These are phyloP conservation scores for Mortierella antarctica DNA, from an alignment of 192 early-diverging fungal genomes.

Conservation along the genomic window DNA sequence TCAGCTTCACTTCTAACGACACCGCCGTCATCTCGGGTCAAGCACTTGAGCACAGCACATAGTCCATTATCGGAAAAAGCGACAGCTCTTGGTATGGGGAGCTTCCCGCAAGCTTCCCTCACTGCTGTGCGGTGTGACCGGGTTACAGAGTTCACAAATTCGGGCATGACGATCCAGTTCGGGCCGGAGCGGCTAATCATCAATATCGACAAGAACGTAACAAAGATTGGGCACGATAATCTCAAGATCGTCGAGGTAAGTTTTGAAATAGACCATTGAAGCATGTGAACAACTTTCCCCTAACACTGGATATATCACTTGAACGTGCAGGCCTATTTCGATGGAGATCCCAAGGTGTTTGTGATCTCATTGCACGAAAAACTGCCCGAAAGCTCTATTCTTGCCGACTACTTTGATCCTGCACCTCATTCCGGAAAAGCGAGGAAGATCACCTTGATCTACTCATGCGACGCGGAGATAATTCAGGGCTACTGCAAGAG, in stretches of 20 bases:
- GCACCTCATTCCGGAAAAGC: slow-evolving; percentile 3
- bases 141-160: not conserved
- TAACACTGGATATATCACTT: not conserved
- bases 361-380: slow-evolving; percentile 3
- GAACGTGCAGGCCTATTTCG: slow-evolving; percentile 7
- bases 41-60: not conserved
- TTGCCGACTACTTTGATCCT: slow-evolving; percentile 26
- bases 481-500: slow-evolving; percentile 12
- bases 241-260: slow-evolving; percentile 33
- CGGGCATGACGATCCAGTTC: slow-evolving; percentile 32
- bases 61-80: slow-evolving; percentile 14
- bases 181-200: slow-evolving; percentile 30
- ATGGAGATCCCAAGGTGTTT: not conserved
- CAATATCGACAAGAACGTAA: slow-evolving; percentile 14
- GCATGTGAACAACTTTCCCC: no score
- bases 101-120: slow-evolving; percentile 22
- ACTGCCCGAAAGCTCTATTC: not conserved
- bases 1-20: not conserved
- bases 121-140: slow-evolving; percentile 2
- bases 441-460: slow-evolving; percentile 5
- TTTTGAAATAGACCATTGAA: no score
- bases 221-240: slow-evolving; percentile 14
- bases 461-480: not conserved
- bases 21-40: not conserved
- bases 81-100: slow-evolving; percentile 20